phyloP scores from a whole-genome alignment of 2,329 filamentous ascomycete genomes.

The Beauveria sp. region DNA sequence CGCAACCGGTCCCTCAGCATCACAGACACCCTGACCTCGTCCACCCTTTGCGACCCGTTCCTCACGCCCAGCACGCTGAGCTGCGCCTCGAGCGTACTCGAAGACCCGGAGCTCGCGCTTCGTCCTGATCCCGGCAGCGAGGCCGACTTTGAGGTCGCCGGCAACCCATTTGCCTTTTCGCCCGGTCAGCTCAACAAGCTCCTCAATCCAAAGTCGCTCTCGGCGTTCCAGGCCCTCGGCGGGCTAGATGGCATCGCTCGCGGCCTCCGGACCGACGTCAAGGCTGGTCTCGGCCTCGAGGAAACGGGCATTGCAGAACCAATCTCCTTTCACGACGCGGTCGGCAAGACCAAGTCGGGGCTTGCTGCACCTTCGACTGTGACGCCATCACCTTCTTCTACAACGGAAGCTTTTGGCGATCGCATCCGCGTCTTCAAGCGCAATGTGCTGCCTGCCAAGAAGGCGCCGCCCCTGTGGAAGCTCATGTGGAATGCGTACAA shows the following conservation, averaged over 20 bases:
- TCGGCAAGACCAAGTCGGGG: constrained; percentile 6
- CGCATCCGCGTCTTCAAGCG: constrained; percentile 18
- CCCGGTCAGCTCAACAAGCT: constrained; percentile 70
- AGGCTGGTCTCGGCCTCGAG: constrained; percentile 61
- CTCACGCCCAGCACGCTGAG: constrained; percentile 17
- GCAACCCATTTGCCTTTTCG: constrained; percentile 66
- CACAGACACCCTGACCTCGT: constrained; percentile 14
- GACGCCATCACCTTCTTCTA: constrained; percentile 29
- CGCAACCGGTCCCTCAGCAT: constrained; percentile 15
- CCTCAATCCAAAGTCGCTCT: constrained; percentile 69
- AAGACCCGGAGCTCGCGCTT: constrained; percentile 45
- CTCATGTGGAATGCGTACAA: constrained; percentile 65
- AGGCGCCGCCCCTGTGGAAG: constrained; percentile 51
- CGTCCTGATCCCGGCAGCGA: constrained; percentile 65
- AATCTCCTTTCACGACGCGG: constrained; percentile 60
- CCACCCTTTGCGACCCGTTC: constrained; percentile 18
- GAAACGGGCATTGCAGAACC: constrained; percentile 56
- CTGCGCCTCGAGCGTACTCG: constrained; percentile 14
- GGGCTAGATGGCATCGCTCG: constrained; percentile 66
- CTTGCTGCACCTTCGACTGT: constrained; percentile 46
- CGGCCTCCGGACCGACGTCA: constrained; percentile 59
- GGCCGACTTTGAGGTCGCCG: constrained; percentile 56
- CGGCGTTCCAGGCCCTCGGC: constrained; percentile 68
- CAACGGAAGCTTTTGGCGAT: constrained; percentile 3
- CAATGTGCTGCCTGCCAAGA: constrained; percentile 59